These are phyloP conservation scores for Achaetomium macrosporum DNA, from an alignment of 2,329 filamentous ascomycete genomes.

Conservation along the genomic window DNA sequence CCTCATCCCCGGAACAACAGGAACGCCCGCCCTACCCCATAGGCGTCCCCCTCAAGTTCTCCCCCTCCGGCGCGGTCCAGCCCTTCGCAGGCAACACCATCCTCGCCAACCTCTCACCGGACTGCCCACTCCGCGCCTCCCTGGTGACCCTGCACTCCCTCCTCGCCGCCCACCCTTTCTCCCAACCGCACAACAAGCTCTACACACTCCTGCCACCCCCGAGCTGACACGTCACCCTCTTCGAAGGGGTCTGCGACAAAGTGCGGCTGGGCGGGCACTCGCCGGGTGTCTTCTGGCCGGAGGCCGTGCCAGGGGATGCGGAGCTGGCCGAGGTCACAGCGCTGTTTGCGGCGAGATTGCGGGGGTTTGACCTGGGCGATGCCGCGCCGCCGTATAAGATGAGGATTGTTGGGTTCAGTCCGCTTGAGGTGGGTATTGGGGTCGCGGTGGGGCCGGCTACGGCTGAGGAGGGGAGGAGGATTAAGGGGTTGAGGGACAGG, in stretches of 20 bases:
- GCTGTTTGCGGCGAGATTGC: constrained; percentile 17
- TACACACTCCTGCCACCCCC: not conserved
- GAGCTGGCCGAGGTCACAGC: constrained; percentile 17
- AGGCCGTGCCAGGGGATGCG: constrained; percentile 12
- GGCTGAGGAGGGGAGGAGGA: constrained; percentile 11
- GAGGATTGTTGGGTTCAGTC: constrained; percentile 16
- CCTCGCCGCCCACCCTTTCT: constrained; percentile 15
- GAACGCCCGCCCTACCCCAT: constrained; percentile 5
- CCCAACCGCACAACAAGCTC: no score
- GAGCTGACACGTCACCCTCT: constrained; percentile 28
- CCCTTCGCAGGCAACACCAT: constrained; percentile 27
- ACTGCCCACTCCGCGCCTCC: constrained; percentile 20
- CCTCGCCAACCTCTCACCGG: constrained; percentile 12
- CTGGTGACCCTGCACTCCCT: constrained; percentile 22
- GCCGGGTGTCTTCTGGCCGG: constrained; percentile 21
- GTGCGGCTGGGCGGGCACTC: constrained; percentile 5
- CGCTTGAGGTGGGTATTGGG: constrained; percentile 18
- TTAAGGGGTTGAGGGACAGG: constrained; percentile 21
- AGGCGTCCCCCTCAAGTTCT: constrained; percentile 25
- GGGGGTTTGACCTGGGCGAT: constrained; percentile 16
- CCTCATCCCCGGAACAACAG: constrained; percentile 1
- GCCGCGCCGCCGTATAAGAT: constrained; percentile 19
- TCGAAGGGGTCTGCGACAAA: constrained; percentile 26
- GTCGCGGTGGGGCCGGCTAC: constrained; percentile 11
- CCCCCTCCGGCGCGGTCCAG: constrained; percentile 22